Evolutionary conservation across 257 asterid genomes (phyloP).

Genomic region (Paulownia fortunei): DNA sequence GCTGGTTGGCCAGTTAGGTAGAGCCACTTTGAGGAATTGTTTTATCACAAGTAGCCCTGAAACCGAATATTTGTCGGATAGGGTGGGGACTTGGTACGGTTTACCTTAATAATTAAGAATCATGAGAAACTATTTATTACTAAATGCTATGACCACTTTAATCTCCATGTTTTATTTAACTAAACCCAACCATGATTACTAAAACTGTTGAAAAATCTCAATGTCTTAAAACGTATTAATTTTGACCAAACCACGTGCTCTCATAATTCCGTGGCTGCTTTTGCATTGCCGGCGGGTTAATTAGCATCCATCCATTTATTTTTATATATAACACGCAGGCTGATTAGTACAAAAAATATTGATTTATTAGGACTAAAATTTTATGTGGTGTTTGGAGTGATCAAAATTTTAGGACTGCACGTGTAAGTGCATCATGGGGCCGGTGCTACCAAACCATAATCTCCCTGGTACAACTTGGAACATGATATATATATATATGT

Average conservation of each 20-base stretch:
- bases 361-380: slow-evolving; percentile 29
- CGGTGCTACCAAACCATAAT: slow-evolving; percentile 21
- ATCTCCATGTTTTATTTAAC: background rate
- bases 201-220: slow-evolving; percentile 24
- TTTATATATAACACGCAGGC: slow-evolving; percentile 26
- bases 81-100: slow-evolving; percentile 30
- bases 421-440: slow-evolving; percentile 36
- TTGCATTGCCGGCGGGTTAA: slow-evolving; percentile 17
- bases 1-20: slow-evolving; percentile 48
- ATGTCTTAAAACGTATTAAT: slow-evolving; percentile 16
- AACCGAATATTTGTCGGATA: slow-evolving; percentile 62
- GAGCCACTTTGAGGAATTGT: slow-evolving; percentile 36
- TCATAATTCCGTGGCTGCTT: slow-evolving; percentile 36
- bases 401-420: slow-evolving; percentile 32
- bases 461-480: slow-evolving; percentile 13
- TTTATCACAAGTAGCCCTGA: slow-evolving; percentile 32
- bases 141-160: background rate
- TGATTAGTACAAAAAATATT: background rate
- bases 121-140: slow-evolving; percentile 19
- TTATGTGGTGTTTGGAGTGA: background rate
- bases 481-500: background rate
- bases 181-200: slow-evolving; percentile 21
- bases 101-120: slow-evolving; percentile 30
- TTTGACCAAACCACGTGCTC: slow-evolving; percentile 38
- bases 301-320: slow-evolving; percentile 12